A percentile compares a stretch with the other conserved stretches of the same genome.
Conservation (phyloP, 192 early-diverging fungal genomes). For the Coemansia sp. region DNA sequence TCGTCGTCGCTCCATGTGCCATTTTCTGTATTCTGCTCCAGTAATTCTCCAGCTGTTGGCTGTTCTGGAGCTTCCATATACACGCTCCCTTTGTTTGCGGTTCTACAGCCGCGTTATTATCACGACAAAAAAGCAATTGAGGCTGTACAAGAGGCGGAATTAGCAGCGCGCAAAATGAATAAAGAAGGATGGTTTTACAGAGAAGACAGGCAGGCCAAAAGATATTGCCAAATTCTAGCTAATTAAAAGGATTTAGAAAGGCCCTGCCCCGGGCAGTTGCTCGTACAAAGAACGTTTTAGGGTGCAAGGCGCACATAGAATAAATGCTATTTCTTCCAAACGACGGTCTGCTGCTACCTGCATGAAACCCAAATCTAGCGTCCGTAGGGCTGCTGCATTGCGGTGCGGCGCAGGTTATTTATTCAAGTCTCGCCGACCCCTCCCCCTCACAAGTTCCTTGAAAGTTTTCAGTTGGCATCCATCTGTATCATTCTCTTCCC, state of each 20-base stretch:
- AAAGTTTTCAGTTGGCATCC: background rate
- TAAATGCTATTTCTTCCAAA: background rate
- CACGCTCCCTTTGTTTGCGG: background rate
- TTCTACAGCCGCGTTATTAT: background rate
- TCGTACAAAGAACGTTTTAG: background rate
- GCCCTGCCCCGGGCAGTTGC: background rate
- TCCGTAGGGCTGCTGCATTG: background rate
- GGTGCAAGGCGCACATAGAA: background rate
- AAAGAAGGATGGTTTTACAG: background rate
- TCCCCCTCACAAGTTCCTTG: background rate
- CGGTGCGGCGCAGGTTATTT: background rate
- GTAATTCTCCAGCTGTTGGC: background rate
- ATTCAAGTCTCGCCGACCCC: background rate
- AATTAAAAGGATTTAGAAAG: background rate
- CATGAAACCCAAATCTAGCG: background rate
- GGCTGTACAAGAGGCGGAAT: background rate
- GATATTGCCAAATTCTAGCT: background rate
- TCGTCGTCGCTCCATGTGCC: background rate
- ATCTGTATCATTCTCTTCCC: background rate
- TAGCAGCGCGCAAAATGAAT: background rate
- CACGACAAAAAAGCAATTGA: conserved; percentile 9
- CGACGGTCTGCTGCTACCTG: background rate
- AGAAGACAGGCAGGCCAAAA: background rate
- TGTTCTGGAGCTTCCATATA: background rate
- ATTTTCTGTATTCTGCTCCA: background rate